Conservation (phyloP, 2,329 filamentous ascomycete species). For the Fusarium agapanthi region DNA sequence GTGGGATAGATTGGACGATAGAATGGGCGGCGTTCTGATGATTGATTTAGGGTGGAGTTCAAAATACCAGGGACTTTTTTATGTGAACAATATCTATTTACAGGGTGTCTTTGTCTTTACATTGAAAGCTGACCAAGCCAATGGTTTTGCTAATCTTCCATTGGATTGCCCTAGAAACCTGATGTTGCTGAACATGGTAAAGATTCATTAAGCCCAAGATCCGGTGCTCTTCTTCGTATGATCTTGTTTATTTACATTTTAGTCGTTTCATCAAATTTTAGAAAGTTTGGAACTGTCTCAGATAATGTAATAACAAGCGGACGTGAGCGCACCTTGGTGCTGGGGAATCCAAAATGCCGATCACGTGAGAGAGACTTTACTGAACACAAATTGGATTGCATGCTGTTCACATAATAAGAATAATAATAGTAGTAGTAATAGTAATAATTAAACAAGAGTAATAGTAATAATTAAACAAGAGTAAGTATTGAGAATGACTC, state of each 20-base stretch:
- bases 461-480: background rate
- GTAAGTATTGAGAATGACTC: background rate
- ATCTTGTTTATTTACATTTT: background rate
- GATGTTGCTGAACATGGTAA: background rate
- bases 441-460: background rate
- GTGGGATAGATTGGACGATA: slow-evolving; percentile 1
- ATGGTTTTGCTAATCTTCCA: background rate
- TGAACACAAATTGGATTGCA: background rate
- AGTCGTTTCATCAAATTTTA: background rate
- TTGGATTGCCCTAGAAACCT: slow-evolving; percentile 2
- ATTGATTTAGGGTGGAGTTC: slow-evolving; percentile 19
- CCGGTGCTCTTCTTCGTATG: background rate
- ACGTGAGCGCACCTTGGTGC: background rate
- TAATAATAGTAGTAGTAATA: background rate
- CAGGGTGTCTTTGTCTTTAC: background rate
- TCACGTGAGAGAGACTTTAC: background rate
- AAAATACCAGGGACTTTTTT: slow-evolving; percentile 24
- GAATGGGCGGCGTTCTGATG: background rate
- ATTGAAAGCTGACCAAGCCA: background rate
- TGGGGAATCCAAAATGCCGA: background rate
- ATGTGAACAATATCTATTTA: background rate
- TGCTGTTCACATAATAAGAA: background rate
- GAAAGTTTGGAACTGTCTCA: background rate
- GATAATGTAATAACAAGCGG: background rate
- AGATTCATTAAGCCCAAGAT: background rate